Conservation (phyloP, 495 filamentous ascomycete genomes). For the Aspergillus bertholletiae region DNA sequence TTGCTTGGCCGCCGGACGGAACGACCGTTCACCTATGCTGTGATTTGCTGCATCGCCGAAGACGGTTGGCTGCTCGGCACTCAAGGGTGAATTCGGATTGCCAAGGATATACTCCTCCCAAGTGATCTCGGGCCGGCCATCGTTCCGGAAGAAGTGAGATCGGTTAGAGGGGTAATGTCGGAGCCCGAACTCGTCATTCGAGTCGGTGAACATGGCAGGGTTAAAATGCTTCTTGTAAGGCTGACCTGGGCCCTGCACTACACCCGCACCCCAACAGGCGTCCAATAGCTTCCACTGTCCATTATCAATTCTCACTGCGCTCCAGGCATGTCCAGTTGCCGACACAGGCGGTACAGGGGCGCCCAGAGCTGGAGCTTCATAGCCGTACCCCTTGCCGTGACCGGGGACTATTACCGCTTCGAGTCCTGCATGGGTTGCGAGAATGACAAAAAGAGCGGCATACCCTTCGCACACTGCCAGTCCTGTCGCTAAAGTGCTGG, state of each 20-base stretch:
- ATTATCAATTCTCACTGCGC: slow-evolving; percentile 79
- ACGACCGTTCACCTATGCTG: slow-evolving; percentile 58
- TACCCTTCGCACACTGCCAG: slow-evolving; percentile 91
- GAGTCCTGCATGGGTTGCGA: slow-evolving; percentile 73
- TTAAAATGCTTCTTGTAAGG: slow-evolving; percentile 67
- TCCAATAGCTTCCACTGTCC: slow-evolving; percentile 92
- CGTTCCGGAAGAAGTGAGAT: slow-evolving; percentile 64
- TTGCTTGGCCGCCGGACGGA: slow-evolving; percentile 54
- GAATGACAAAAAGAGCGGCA: slow-evolving; percentile 71
- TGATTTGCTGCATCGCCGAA: slow-evolving; percentile 55
- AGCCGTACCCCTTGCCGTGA: slow-evolving; percentile 85
- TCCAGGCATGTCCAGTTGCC: slow-evolving; percentile 77
- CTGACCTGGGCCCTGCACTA: slow-evolving; percentile 41
- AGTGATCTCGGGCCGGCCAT: slow-evolving; percentile 48
- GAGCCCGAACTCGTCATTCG: slow-evolving; percentile 78
- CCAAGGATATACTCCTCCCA: slow-evolving; percentile 78
- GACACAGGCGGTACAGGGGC: slow-evolving; percentile 55
- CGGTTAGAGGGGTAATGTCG: slow-evolving; percentile 72
- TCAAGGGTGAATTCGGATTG: slow-evolving; percentile 44
- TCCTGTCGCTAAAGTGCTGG: slow-evolving; percentile 64
- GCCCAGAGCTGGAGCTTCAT: slow-evolving; percentile 50
- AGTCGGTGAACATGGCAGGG: slow-evolving; percentile 67
- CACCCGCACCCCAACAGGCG: slow-evolving; percentile 87
- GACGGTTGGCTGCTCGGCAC: slow-evolving; percentile 42
- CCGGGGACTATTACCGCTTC: slow-evolving; percentile 67